phyloP scores from a whole-genome alignment of 2,329 filamentous ascomycete species.

The Parafenestella ontariensis region DNA sequence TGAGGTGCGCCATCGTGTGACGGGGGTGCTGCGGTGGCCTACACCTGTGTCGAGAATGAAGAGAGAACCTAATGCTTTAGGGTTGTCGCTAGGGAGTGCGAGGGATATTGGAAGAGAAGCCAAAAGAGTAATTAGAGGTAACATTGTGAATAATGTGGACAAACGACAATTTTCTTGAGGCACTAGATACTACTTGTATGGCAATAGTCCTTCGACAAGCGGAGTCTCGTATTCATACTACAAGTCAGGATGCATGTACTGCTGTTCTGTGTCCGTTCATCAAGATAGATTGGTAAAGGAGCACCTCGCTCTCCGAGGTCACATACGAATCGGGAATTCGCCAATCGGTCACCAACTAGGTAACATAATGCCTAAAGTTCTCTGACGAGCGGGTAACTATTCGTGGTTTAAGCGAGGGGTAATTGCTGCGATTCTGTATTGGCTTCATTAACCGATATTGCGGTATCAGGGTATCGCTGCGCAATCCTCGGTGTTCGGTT shows the following conservation, averaged over 20 bases:
- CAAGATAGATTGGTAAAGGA: background rate
- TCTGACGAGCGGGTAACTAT: background rate
- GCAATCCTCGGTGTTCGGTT: background rate
- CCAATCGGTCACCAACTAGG: background rate
- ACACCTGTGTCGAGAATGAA: conserved; percentile 20
- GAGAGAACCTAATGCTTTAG: background rate
- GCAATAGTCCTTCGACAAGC: background rate
- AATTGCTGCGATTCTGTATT: background rate
- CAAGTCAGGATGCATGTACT: background rate
- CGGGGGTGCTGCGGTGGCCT: conserved; percentile 18
- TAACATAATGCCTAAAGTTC: background rate
- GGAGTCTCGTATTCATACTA: background rate
- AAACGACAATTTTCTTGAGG: background rate
- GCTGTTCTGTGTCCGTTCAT: background rate
- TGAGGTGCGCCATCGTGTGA: conserved; percentile 19
- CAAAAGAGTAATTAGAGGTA: conserved; percentile 1
- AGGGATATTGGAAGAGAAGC: background rate
- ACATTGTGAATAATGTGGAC: conserved; percentile 1
- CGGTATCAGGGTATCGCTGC: background rate
- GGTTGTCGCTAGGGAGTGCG: conserved; percentile 1
- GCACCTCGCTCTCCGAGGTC: background rate
- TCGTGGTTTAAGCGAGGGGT: background rate
- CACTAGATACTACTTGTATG: background rate
- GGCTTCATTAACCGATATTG: background rate
- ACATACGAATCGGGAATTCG: background rate